Base-by-base conservation (phyloP, 2,329 filamentous ascomycete species). In the Bipolaris gigantea region DNA sequence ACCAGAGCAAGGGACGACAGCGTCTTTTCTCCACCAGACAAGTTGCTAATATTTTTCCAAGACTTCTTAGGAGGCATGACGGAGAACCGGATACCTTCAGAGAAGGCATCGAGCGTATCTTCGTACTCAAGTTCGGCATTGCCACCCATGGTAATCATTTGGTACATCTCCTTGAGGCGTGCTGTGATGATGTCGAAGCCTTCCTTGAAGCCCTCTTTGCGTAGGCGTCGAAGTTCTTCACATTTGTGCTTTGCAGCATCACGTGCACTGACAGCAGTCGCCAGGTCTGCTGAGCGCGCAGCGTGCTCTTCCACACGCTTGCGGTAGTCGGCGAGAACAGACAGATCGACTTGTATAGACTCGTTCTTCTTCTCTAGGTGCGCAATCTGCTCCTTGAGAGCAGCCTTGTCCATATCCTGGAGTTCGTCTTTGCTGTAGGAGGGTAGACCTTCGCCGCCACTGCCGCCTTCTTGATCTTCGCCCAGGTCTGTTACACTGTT, bases 21-120 rank as follows among this genome's bases (percentile, higher is more conserved):
- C 34, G 94, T 99, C 85, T 99, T 99, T 78, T 99, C 94, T 60
- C 94, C 94, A 80, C 94, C 94, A 30, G 89, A 93, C 64, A 99
- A 74, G 74, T 99, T 97, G 71, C 89, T 88, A 71, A 99, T 99
- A 73, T 97, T 99, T 83, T 97, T 99, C 95, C 95, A 99, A 70
- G 89, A 94, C 83, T 99, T 99, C 85, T 99, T 99, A 11, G 94
- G 94, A 46, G 94, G 95, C 94, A 99, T 99, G 62, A 99, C 95
- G 51, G 88, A 93, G 80, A 99, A 99, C 43, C 97, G 75, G 59
- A 99, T 97, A 23, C 94, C 94, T 76, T 99, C 94, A 6, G 89
- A 92, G 80, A 99, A 99, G 0, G 94, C 94, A 73, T 99, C 95
- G 2, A 99, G 80, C 16, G 89, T 93, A 78, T 99, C 94, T 36